Conservation (phyloP, 2,329 filamentous ascomycete genomes). For the Chrysosphaeria jannelii region DNA sequence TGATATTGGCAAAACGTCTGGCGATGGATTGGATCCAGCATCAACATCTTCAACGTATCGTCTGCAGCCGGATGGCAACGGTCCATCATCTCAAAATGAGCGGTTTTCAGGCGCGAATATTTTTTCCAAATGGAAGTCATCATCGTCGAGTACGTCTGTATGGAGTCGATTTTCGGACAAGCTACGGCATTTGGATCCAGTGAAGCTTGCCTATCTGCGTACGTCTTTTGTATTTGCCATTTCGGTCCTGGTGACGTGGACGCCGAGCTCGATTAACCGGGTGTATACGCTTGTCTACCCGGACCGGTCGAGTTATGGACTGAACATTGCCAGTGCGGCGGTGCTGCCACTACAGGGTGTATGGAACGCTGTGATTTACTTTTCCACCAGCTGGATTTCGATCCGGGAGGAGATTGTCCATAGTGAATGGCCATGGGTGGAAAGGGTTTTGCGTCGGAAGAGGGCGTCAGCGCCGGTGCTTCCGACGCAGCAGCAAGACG, state of each 20-base stretch:
- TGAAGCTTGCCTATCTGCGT: slow-evolving; percentile 28
- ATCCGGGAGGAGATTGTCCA: slow-evolving; percentile 8
- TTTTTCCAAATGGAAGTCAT: no score
- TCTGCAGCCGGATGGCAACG: no score
- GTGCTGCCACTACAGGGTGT: slow-evolving; percentile 53
- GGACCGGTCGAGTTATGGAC: slow-evolving; percentile 22
- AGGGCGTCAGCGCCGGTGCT: neutral
- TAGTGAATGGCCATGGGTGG: neutral
- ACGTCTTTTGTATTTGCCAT: slow-evolving; percentile 30
- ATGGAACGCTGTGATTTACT: slow-evolving; percentile 56
- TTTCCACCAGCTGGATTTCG: slow-evolving; percentile 25
- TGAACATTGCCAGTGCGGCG: slow-evolving; percentile 37
- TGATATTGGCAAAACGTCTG: no score
- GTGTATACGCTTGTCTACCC: slow-evolving; percentile 34
- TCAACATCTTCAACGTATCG: no score
- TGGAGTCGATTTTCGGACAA: no score
- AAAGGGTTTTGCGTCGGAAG: neutral
- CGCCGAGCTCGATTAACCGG: slow-evolving; percentile 40
- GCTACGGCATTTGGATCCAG: slow-evolving; percentile 18
- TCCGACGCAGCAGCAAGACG: no score
- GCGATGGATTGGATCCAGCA: no score
- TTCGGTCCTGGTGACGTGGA: slow-evolving; percentile 30
- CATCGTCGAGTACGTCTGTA: no score
- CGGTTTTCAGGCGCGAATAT: no score
- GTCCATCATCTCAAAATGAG: no score